Conservation (phyloP, 768 basidiomycete species). For the Tylopilus sp. region DNA sequence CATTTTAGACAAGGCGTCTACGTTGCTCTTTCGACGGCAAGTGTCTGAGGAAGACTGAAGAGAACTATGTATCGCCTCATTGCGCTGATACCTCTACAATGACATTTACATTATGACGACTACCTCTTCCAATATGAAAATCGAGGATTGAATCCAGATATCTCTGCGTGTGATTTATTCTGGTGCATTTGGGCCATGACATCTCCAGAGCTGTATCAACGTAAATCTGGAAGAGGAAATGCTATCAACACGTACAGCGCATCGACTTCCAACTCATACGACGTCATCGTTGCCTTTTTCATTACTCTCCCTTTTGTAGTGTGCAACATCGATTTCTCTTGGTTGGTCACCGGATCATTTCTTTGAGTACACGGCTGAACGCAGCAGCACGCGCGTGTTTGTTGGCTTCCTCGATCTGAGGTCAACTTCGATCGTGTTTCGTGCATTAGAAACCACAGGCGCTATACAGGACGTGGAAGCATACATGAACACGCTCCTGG, state of each 20-base stretch:
- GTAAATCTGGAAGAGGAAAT: too few relatives aligned
- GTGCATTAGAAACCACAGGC: constrained; percentile 21
- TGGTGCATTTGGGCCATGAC: too few relatives aligned
- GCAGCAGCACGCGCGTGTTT: constrained; percentile 34
- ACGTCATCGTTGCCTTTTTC: constrained; percentile 36
- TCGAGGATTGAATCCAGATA: too few relatives aligned
- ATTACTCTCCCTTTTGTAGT: constrained; percentile 46
- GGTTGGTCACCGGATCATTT: constrained; percentile 48
- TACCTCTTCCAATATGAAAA: too few relatives aligned
- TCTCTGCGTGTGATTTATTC: too few relatives aligned
- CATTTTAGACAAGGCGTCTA: too few relatives aligned
- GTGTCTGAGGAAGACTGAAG: too few relatives aligned
- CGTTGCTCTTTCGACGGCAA: too few relatives aligned
- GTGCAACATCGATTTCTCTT: constrained; percentile 42
- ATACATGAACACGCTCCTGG: background rate
- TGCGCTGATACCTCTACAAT: too few relatives aligned
- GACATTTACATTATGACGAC: too few relatives aligned
- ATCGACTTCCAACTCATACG: constrained; percentile 48
- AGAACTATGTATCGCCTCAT: too few relatives aligned
- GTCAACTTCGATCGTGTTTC: constrained; percentile 29
- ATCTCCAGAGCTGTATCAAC: too few relatives aligned
- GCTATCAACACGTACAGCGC: constrained; percentile 31
- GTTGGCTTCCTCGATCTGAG: constrained; percentile 42
- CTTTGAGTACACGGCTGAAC: constrained; percentile 46
- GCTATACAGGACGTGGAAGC: background rate